phyloP scores from a whole-genome alignment of 2,329 filamentous ascomycete species.

The Phialemonium atrogriseum region DNA sequence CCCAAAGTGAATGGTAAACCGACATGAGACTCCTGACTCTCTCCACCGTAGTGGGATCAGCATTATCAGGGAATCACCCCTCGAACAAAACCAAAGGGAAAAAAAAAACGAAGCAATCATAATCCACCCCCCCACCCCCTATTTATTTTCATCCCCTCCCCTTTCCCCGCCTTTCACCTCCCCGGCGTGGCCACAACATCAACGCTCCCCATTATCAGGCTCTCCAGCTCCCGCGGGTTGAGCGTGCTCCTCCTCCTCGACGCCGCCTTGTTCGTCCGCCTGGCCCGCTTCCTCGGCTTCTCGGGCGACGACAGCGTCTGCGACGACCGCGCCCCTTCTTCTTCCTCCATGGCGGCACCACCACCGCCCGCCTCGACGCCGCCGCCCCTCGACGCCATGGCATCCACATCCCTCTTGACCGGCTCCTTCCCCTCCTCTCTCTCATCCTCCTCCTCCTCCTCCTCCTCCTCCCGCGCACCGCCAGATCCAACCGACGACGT shows the following conservation, averaged over 20 bases:
- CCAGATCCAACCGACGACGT: not conserved
- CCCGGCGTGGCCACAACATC: constrained; percentile 5
- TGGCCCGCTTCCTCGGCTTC: constrained; percentile 24
- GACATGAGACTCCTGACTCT: too few relatives aligned
- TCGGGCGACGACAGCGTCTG: constrained; percentile 1
- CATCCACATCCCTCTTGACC: constrained; percentile 5
- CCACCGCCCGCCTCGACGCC: not conserved
- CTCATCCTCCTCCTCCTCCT: constrained; percentile 6
- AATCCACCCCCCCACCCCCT: too few relatives aligned
- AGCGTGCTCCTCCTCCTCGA: constrained; percentile 65
- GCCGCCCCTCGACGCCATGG: constrained; percentile 4
- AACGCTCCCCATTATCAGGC: constrained; percentile 36
- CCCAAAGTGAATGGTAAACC: too few relatives aligned
- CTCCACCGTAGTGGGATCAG: too few relatives aligned
- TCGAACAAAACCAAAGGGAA: too few relatives aligned
- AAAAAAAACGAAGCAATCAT: too few relatives aligned
- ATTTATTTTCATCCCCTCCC: too few relatives aligned
- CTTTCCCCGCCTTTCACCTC: too few relatives aligned
- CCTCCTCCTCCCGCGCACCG: not conserved
- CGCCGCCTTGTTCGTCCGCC: constrained; percentile 44
- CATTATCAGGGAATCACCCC: too few relatives aligned
- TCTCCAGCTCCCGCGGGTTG: constrained; percentile 66
- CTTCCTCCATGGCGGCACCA: constrained; percentile 1
- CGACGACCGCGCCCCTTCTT: not conserved
- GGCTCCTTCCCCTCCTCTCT: not conserved